A percentile compares a stretch with the other conserved stretches of the same genome.
Evolutionary conservation across 768 basidiomycete genomes (phyloP).

Genomic region (Strobilomyces dryophilus): DNA sequence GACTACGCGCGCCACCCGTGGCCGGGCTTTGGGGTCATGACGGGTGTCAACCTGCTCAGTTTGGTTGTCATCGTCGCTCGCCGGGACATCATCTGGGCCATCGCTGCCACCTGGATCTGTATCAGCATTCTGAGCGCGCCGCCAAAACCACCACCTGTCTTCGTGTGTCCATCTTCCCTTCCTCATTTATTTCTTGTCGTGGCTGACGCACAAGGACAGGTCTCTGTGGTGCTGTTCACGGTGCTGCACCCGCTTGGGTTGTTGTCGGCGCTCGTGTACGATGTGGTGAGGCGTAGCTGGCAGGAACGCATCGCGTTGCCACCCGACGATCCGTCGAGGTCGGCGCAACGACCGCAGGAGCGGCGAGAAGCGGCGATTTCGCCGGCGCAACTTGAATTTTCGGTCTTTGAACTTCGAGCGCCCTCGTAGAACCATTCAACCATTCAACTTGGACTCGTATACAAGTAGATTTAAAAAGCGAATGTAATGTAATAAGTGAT

Average conservation of each 20-base stretch:
- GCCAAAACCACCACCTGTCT: conserved; percentile 63
- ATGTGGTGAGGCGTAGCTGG: conserved; percentile 15
- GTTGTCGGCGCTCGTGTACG: conserved; percentile 43
- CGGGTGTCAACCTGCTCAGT: conserved; percentile 58
- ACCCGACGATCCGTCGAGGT: conserved; percentile 27
- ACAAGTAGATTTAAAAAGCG: no score
- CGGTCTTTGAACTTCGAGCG: no score
- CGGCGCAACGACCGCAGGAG: neutral
- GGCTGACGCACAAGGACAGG: conserved; percentile 32
- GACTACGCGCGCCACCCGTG: conserved; percentile 61
- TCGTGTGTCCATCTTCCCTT: conserved; percentile 40
- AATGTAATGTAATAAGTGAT: no score
- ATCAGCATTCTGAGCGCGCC: conserved; percentile 56
- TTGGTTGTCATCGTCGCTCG: conserved; percentile 52
- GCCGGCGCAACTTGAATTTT: neutral
- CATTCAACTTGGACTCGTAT: no score
- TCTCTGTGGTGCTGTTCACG: conserved; percentile 60
- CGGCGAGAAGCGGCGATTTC: neutral
- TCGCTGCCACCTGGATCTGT: conserved; percentile 71
- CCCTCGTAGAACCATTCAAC: no score
- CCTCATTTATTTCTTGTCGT: neutral
- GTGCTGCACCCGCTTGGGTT: conserved; percentile 61
- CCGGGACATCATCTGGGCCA: conserved; percentile 70
- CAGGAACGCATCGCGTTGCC: conserved; percentile 42
- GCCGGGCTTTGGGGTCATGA: conserved; percentile 68